Percentiles rank a stretch among this genome's conserved stretches.
These are phyloP conservation scores for Penicillium cataractarum DNA, from an alignment of 495 filamentous ascomycete genomes.

Conservation along the genomic window DNA sequence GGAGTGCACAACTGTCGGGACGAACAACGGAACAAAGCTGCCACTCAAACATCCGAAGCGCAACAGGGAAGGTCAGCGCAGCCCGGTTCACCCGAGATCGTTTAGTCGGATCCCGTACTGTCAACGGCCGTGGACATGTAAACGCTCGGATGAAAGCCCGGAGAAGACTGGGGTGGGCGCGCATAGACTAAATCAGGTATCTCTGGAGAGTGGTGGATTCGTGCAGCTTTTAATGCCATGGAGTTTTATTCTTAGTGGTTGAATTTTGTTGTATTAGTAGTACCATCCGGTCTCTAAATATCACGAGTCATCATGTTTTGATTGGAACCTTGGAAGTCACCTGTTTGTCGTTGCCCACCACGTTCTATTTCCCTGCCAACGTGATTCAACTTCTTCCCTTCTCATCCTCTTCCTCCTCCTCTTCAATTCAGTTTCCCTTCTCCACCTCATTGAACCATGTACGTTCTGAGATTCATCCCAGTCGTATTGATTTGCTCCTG, in stretches of 20 bases:
- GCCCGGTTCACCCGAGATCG: not conserved
- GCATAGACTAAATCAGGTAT: not conserved
- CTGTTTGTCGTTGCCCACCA: conserved; percentile 2
- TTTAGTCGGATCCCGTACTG: conserved; percentile 22
- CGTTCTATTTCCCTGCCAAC: not conserved
- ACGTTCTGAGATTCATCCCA: not conserved
- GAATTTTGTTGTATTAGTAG: not conserved
- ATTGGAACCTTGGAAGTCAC: no score
- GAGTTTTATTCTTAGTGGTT: not conserved
- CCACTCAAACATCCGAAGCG: not conserved
- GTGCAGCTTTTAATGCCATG: not conserved
- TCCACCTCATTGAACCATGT: not conserved
- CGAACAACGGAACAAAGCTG: not conserved
- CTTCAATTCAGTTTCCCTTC: not conserved
- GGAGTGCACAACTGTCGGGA: not conserved
- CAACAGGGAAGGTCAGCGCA: not conserved
- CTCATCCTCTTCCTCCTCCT: not conserved
- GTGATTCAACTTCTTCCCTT: not conserved
- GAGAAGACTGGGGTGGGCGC: not conserved
- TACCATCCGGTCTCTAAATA: not conserved
- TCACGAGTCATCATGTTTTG: not conserved
- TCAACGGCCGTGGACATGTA: conserved; percentile 16
- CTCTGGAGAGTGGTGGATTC: not conserved
- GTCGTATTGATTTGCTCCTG: not conserved
- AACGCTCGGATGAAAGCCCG: not conserved